A percentile compares a stretch with the other conserved stretches of the same genome.
Evolutionary conservation across 768 basidiomycete species (phyloP).

Genomic region (Fistulinella prunicolor): DNA sequence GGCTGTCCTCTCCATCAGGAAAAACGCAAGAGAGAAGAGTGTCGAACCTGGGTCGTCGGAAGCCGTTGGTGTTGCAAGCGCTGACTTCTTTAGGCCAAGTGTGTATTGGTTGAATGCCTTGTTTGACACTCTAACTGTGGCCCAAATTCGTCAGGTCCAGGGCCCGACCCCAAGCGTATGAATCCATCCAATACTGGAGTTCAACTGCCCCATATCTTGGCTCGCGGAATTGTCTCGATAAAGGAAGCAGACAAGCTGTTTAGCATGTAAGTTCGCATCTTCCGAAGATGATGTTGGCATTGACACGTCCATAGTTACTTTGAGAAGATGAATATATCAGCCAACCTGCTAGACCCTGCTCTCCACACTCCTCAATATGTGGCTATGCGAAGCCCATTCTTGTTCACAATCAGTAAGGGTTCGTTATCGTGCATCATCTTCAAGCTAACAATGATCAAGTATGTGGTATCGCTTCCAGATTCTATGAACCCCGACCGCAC

Average conservation of each 20-base stretch:
- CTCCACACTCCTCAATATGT: constrained; percentile 83
- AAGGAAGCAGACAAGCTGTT: constrained; percentile 71
- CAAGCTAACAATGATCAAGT: constrained; percentile 43
- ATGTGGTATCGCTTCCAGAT: constrained; percentile 85
- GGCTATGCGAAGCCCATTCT: constrained; percentile 81
- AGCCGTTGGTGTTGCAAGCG: constrained; percentile 63
- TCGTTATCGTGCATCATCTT: background rate
- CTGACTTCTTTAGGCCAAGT: constrained; percentile 68
- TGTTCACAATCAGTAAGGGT: constrained; percentile 85
- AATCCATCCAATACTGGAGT: constrained; percentile 41
- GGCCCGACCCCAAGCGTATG: constrained; percentile 39
- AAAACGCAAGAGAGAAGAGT: constrained; percentile 38
- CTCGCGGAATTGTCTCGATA: constrained; percentile 58
- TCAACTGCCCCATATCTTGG: constrained; percentile 62
- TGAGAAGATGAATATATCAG: constrained; percentile 72
- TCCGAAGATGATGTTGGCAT: background rate
- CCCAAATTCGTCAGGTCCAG: constrained; percentile 35
- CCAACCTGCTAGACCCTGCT: constrained; percentile 75
- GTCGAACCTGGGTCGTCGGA: constrained; percentile 45
- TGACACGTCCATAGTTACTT: constrained; percentile 52
- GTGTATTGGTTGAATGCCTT: constrained; percentile 20
- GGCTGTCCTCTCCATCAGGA: constrained; percentile 57
- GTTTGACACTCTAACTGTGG: background rate
- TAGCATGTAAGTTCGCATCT: constrained; percentile 48
- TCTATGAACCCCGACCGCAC: constrained; percentile 65